These are phyloP conservation scores for Salix dunnii DNA, from an alignment of 345 rosid genomes.

Conservation along the genomic window DNA sequence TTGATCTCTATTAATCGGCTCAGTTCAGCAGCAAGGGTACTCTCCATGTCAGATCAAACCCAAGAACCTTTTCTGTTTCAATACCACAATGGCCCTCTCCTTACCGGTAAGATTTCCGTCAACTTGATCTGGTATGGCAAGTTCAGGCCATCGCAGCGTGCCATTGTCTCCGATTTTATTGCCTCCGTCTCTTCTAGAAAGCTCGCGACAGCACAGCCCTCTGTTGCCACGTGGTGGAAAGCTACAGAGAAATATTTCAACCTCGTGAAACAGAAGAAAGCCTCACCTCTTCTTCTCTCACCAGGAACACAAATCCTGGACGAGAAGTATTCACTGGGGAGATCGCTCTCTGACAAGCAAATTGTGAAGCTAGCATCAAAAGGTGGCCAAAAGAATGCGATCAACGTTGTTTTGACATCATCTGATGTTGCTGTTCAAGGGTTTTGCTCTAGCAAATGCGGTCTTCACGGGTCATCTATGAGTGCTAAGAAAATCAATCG, in stretches of 20 bases:
- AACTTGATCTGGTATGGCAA: conserved; percentile 30
- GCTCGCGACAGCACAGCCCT: background rate
- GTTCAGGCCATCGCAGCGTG: conserved; percentile 26
- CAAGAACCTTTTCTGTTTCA: conserved; percentile 8
- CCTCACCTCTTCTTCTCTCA: conserved; percentile 6
- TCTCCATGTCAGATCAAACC: background rate
- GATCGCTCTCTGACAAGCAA: conserved; percentile 20
- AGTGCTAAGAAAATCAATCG: conserved; percentile 5
- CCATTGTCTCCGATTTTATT: conserved; percentile 26
- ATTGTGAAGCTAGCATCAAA: conserved; percentile 19
- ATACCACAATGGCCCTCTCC: conserved; percentile 30
- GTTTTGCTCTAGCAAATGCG: conserved; percentile 25
- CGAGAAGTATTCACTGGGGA: conserved; percentile 22
- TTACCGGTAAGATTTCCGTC: conserved; percentile 13
- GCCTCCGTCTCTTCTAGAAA: conserved; percentile 7
- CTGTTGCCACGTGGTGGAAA: conserved; percentile 26
- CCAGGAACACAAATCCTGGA: conserved; percentile 18
- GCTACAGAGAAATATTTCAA: conserved; percentile 19
- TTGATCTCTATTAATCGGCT: conserved; percentile 3
- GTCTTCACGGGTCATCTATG: conserved; percentile 19
- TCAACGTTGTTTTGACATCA: conserved; percentile 28
- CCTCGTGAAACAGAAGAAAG: conserved; percentile 5
- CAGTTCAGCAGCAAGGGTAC: conserved; percentile 10
- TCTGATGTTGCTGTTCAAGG: conserved; percentile 23
- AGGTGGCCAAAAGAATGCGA: conserved; percentile 17